phyloP scores from a whole-genome alignment of 371 early-diverging fungal genomes.

The Saksenaea oblongispora region DNA sequence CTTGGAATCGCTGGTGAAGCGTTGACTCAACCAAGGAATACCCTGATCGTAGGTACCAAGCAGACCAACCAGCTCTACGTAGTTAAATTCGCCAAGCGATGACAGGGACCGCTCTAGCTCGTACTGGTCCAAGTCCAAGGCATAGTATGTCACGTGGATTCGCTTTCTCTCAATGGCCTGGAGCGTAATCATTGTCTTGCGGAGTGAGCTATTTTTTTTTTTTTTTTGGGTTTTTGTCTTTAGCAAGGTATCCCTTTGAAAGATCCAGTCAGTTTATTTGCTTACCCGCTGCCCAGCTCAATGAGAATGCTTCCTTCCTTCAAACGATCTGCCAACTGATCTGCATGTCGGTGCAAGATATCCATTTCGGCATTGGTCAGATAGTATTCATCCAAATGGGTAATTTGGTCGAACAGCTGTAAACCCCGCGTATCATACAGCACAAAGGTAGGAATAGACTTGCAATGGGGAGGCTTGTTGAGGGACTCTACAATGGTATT shows the following conservation, averaged over 20 bases:
- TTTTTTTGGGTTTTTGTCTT: no score
- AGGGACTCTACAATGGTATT: constrained; percentile 54
- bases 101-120: constrained; percentile 69
- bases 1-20: constrained; percentile 33
- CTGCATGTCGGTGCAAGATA: constrained; percentile 64
- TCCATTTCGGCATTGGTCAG: constrained; percentile 82
- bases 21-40: constrained; percentile 58
- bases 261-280: no score
- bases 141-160: constrained; percentile 78
- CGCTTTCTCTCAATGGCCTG: constrained; percentile 68
- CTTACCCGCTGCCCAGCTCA: constrained; percentile 87
- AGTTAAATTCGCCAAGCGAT: constrained; percentile 44
- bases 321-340: constrained; percentile 66
- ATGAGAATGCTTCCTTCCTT: constrained; percentile 70
- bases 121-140: constrained; percentile 86
- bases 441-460: constrained; percentile 71
- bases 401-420: constrained; percentile 87
- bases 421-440: constrained; percentile 86
- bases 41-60: constrained; percentile 90
- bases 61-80: constrained; percentile 76
- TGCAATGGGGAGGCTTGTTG: constrained; percentile 28
- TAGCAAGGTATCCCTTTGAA: no score
- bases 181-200: constrained; percentile 83
- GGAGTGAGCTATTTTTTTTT: constrained; percentile 84
- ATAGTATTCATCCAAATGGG: constrained; percentile 85